Evolutionary conservation across 2,329 filamentous ascomycete species (phyloP), one percentile per base, ranked within the genome.

Genomic region (Aplosporella prunicola): DNA sequence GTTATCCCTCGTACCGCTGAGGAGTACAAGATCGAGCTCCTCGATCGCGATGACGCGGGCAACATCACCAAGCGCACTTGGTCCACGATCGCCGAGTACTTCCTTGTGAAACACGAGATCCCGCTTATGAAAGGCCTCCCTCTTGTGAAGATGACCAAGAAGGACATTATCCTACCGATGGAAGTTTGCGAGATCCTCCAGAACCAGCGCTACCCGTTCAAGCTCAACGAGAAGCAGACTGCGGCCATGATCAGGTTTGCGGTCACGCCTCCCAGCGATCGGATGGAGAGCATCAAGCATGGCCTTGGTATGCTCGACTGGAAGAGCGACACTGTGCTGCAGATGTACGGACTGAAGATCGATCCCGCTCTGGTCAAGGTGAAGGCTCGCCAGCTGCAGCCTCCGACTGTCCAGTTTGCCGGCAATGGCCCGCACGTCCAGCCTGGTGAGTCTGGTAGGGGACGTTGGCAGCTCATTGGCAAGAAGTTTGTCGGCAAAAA

Each of bases 181-280:
- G 75, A 80, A 40, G 48, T 72, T 20, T 58, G 76, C 24, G 57
- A 53, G 9, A 63, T 78, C 42, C 58, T 67, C 27, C 53, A 61
- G 4, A 71, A 76, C 23, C 72, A 78, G 54, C 68, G 71, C 2
- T 78, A 74, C 49, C 63, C 61, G 3, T 69, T 61, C 53, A 80
- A 79, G 57, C 55, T 78, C 31, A 69, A 68, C 34, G 73, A 77
- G 38, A 51, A 53, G 0, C 69, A 93, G 62, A 95, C 89, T 0
- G 66, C 72, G 5, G n/a, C 13, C 10, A 98, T 98, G 91, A 95
- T 98, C 65, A 89, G 82, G 58, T 86, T 89, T 50, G 88, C 89
- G 0, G 89, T 94, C 4, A 85, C 82, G 5, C 72, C 80, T 1
- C 91, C 91, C 0, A 55, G 57, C 0, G 56, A 77, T 20, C 82